Evolutionary conservation across 176 grass and related monocot genomes (phyloP).

Genomic region (Aegilops speltoides): DNA sequence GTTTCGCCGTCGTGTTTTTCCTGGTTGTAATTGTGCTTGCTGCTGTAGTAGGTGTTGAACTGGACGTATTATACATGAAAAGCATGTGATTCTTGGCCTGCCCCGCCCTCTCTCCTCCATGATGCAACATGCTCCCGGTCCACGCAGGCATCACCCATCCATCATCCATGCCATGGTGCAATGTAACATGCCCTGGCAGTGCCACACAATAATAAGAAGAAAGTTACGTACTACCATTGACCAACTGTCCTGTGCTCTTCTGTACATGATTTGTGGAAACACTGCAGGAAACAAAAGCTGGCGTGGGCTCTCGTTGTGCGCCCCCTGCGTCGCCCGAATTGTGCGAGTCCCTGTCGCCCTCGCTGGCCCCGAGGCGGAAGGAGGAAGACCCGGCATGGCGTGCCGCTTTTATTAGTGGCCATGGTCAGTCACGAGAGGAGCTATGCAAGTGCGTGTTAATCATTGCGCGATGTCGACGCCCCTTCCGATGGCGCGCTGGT

Average conservation of each 20-base stretch:
- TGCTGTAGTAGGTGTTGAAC: conserved; percentile 29
- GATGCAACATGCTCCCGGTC: background rate
- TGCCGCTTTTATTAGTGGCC: background rate
- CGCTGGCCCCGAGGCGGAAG: background rate
- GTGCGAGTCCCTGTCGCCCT: background rate
- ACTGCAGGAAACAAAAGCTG: background rate
- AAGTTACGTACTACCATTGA: background rate
- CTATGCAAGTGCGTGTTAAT: background rate
- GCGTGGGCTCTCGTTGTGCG: too few relatives aligned
- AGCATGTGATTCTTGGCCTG: conserved; percentile 33
- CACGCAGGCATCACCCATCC: background rate
- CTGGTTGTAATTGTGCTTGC: conserved; percentile 39
- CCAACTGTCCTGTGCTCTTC: background rate
- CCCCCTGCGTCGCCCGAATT: background rate
- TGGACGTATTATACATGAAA: conserved; percentile 26
- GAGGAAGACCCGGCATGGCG: background rate
- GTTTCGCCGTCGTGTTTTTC: background rate
- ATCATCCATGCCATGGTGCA: conserved; percentile 15
- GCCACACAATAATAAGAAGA: background rate
- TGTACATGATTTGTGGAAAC: background rate
- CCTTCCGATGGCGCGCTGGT: conserved; percentile 30
- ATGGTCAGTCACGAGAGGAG: background rate
- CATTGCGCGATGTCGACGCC: background rate
- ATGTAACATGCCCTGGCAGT: conserved; percentile 18
- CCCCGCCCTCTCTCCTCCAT: background rate